Evolutionary conservation across 176 grass and related monocot species (phyloP), one percentile per base, ranked within the genome.

Genomic region (barley (Hordeum vulgare)): DNA sequence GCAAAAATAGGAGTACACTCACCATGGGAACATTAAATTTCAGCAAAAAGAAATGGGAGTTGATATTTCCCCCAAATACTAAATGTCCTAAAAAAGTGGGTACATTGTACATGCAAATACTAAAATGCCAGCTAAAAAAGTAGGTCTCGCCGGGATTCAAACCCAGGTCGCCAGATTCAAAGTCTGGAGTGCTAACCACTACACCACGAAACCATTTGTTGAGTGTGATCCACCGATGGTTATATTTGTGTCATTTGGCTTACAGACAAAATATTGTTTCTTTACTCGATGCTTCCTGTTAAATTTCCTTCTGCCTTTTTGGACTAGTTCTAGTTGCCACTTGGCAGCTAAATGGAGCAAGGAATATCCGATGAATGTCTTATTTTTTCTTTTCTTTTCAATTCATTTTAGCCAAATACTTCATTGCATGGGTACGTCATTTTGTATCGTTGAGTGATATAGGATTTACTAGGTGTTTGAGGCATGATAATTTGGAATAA

Each of bases 121-220:
- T 65, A 34, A 33, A 53, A 65, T 65, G 15, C 4, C 31, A 66
- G 17, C 64, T 66, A 9, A 66, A 66, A 59, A 66, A 10, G 1
- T 28, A 75, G 72, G 72, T 54, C 72, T 49, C 76, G 26, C 92
- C 93, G 93, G 93, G 96, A 99, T 99, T 96, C 85, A 93, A 99
- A 99, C 93, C 93, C 96, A 99, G 89, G 93, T 99, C 78, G 89
- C 96, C 89, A 96, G 89, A 95, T 99, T 99, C 93, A 99, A 94
- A 97, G 90, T 97, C 95, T 93, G 90, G 95, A 97, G 95, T 97
- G 95, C 92, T 97, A 97, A 97, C 95, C 88, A 97, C 95, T 94
- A 97, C 95, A 97, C 95, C 44, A 88, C 6, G 66, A 76, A 88
- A 88, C 86, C 80, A 23, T 0, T 49, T 67, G 51, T 54, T 56